Base-by-base conservation (phyloP, 2,329 filamentous ascomycete genomes). In the Pseudocercospora cruenta region DNA sequence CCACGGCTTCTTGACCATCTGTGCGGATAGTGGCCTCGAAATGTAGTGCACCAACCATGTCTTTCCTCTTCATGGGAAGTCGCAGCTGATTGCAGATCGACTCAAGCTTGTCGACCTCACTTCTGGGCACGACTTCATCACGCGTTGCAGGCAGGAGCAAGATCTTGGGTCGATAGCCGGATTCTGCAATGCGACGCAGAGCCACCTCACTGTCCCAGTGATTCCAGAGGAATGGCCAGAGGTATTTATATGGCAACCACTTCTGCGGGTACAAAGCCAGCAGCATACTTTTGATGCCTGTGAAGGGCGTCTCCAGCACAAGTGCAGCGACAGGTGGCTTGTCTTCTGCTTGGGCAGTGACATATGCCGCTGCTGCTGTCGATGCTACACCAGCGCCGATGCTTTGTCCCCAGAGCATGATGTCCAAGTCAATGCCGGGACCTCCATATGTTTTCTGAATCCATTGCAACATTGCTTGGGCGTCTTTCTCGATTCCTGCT, bases 341-440 rank as follows among this genome's bases (percentile, higher is more conserved):
- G 51, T 58, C 69, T 43, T 49, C 63, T 31, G 26, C 58, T 62
- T n/a, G 36, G 68, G 39, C 84, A 75, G 39, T 74, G 73, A 80
- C 67, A 78, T 82, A 77, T 28, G 70, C 73, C 2, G 80, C 83
- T 14, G 86, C 84, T 2, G 89, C 83, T 59, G 86, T 88, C 16
- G 88, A 88, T 12, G 89, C 90, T 49, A 94, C 86, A 1, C 89
- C 91, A 26, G 88, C 86, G 1, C 92, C 91, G 62, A 94, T 88
- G 69, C 89, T 92, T 76, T 94, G 91, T 0, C 91, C 91, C 91
- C 91, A 94, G 10, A 94, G 78, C 0, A 93, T 73, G 0, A 92
- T 67, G 8, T 70, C 39, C 26, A 73, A 45, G 71, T 85, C 82
- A 24, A 78, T 68, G 19, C 71, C 59, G 1, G 65, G 54, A 2